phyloP scores from a whole-genome alignment of 2,329 filamentous ascomycete genomes.

The Aspergillus versicolor region DNA sequence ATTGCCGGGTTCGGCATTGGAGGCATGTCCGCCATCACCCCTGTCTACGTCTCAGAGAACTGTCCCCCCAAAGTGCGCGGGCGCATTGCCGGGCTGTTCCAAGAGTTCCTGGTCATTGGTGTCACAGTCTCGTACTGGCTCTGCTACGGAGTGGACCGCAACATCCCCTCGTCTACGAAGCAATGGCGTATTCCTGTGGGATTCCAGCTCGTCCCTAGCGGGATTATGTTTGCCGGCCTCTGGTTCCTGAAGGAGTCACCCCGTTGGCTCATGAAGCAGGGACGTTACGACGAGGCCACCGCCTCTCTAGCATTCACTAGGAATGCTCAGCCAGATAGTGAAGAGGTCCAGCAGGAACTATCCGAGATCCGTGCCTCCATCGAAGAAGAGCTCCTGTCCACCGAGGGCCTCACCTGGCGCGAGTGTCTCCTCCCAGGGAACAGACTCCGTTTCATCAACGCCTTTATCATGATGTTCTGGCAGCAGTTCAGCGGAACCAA shows the following conservation, averaged over 20 bases:
- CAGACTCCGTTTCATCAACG: conserved; percentile 58
- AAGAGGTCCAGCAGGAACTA: conserved; percentile 32
- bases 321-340: conserved; percentile 25
- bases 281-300: conserved; percentile 46
- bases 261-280: conserved; percentile 56
- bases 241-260: conserved; percentile 54
- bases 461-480: conserved; percentile 60
- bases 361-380: conserved; percentile 43
- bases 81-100: conserved; percentile 37
- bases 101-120: conserved; percentile 39
- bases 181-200: conserved; percentile 56
- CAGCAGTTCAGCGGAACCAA: conserved; percentile 55
- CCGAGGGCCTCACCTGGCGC: conserved; percentile 33
- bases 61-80: conserved; percentile 32
- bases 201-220: conserved; percentile 53
- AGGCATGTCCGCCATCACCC: conserved; percentile 40
- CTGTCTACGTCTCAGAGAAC: conserved; percentile 39
- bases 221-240: conserved; percentile 50
- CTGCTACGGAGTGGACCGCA: conserved; percentile 51
- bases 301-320: conserved; percentile 37
- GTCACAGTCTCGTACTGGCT: conserved; percentile 55
- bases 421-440: conserved; percentile 46
- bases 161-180: conserved; percentile 43
- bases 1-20: conserved; percentile 38
- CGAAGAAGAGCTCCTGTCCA: conserved; percentile 41